Base-by-base conservation (phyloP, 2,329 filamentous ascomycete species). In the Talaromyces sp. region DNA sequence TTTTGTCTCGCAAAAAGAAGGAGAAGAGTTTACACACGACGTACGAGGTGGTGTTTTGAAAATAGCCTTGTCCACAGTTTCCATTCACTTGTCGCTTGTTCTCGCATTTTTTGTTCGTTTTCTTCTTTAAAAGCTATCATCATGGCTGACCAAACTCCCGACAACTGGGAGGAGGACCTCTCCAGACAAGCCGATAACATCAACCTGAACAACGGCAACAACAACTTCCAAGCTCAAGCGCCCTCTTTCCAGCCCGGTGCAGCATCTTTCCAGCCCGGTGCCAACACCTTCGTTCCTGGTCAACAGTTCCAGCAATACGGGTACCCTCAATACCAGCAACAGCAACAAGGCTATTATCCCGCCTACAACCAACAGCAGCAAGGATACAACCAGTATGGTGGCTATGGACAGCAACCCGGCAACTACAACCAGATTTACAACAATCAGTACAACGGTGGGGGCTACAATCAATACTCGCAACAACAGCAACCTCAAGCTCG, bases 101-200 rank as follows among this genome's bases (percentile, higher is more conserved):
- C 10, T 45, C 8, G 39, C 15, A 41, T 59, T 59, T n/a, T 45
- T 27, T 35, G 27, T 70, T 64, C 67, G 63, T 69, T 68, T 52
- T 69, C 67, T 58, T 25, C 67, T 25, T 1, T 9, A n/a, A 37
- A 25, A 31, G 37, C 35, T 43, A 31, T 33, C 75, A 84, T 64
- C 74, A 97, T 97, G 93, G 90, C 93, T 73, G 89, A 93, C 79
- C 76, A 78, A 63, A 77, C 76, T 39, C 90, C 92, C 74, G 93
- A 96, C 79, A 97, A 93, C 68, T 98, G 95, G 91, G 93, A 98
- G 82, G 92, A 96, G 74, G 91, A 93, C 74, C 87, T 96, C 78
- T 87, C 91, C 68, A 88, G 88, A 73, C 91, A 93, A 83, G 82
- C 90, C 43, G 87, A 90, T 77, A 89, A 90, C 77, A 85, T 93